These are phyloP conservation scores for Coemansia sp. DNA, from an alignment of 192 early-diverging fungal species.

Conservation along the genomic window DNA sequence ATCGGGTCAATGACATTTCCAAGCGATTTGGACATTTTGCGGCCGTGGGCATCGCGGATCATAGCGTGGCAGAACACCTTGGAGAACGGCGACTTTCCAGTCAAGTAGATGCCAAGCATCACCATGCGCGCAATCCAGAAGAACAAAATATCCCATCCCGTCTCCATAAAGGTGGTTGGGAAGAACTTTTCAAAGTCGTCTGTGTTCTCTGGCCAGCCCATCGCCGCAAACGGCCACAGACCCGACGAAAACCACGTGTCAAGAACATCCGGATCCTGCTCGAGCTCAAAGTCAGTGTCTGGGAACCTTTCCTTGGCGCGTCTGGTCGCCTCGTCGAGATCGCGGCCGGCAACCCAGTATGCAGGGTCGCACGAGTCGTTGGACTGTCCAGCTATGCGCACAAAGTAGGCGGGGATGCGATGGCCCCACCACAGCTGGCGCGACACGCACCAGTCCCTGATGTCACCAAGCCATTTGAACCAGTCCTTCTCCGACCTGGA, in stretches of 20 bases:
- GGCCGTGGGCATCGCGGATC: conserved; percentile 96
- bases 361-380: conserved; percentile 59
- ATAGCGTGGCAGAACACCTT: conserved; percentile 97
- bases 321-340: conserved; percentile 70
- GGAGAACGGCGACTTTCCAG: conserved; percentile 92
- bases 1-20: conserved; percentile 99
- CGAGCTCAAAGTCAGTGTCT: conserved; percentile 73
- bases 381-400: conserved; percentile 69
- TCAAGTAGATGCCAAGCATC: conserved; percentile 95
- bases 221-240: conserved; percentile 96
- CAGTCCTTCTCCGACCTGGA: conserved; percentile 87
- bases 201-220: conserved; percentile 96
- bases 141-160: conserved; percentile 98
- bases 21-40: conserved; percentile 96
- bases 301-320: conserved; percentile 82
- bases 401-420: conserved; percentile 92
- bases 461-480: conserved; percentile 95
- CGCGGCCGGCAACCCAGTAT: conserved; percentile 87
- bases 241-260: conserved; percentile 99
- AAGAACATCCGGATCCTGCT: conserved; percentile 95
- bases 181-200: conserved; percentile 83
- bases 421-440: conserved; percentile 99
- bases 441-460: conserved; percentile 98
- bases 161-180: conserved; percentile 90
- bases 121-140: conserved; percentile 99